phyloP scores from a whole-genome alignment of 352 stramenopile species.

The Phytopythium chamaehyphon region DNA sequence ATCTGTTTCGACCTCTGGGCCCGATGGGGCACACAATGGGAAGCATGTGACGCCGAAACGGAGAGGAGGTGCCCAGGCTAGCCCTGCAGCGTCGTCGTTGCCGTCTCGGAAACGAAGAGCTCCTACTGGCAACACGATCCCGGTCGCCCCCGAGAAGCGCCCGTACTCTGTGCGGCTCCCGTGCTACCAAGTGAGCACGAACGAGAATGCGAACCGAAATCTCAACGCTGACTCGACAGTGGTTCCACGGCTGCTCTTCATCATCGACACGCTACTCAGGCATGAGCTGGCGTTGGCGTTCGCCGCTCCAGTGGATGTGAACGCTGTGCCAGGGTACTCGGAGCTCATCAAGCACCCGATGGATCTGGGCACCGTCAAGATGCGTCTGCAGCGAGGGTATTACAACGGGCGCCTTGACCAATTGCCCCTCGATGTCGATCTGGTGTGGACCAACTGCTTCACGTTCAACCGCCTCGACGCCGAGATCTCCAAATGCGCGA shows the following conservation, averaged over 20 bases:
- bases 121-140: constrained; percentile 3
- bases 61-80: constrained; percentile 29
- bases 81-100: constrained; percentile 12
- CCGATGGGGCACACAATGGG: constrained; percentile 1
- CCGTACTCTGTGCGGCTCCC: constrained; percentile 44
- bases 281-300: constrained; percentile 71
- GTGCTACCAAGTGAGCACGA: constrained; percentile 48
- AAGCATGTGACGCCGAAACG: constrained; percentile 53
- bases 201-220: constrained; percentile 18
- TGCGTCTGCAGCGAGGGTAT: constrained; percentile 57
- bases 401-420: constrained; percentile 59
- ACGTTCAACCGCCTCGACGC: constrained; percentile 75
- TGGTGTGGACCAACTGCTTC: constrained; percentile 86
- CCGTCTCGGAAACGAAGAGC: constrained; percentile 45
- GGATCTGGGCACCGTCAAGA: constrained; percentile 89
- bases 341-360: constrained; percentile 81
- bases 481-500: constrained; percentile 77
- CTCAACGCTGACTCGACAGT: constrained; percentile 45
- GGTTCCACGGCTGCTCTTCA: constrained; percentile 44
- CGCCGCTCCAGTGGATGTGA: constrained; percentile 54
- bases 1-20: constrained; percentile 7
- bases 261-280: constrained; percentile 56
- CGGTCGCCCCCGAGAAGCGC: constrained; percentile 4
- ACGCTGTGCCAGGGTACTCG: constrained; percentile 66
- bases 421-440: constrained; percentile 59